Conservation (phyloP, 1,284 basidiomycete genomes). For the Cutaneotrichosporon dermatis region DNA sequence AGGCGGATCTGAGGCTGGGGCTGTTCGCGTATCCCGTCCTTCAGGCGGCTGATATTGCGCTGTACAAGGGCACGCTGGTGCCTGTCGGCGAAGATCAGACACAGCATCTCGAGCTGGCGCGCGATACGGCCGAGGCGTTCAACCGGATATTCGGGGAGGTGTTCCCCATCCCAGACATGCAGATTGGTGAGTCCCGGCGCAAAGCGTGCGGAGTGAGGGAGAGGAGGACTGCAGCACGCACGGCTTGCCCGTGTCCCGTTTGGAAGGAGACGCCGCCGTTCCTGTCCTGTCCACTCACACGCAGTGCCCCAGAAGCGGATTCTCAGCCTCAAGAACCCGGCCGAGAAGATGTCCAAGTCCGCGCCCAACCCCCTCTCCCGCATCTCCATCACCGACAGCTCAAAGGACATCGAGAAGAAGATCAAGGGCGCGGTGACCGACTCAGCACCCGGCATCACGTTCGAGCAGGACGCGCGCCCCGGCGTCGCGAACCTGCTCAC, state of each 20-base stretch:
- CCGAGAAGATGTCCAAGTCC: slow-evolving; percentile 94
- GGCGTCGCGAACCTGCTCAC: slow-evolving; percentile 78
- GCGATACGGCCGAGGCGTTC: slow-evolving; percentile 78
- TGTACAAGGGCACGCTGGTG: slow-evolving; percentile 86
- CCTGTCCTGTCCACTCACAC: too few relatives aligned
- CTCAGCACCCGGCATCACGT: slow-evolving; percentile 65
- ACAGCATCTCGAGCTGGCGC: slow-evolving; percentile 83
- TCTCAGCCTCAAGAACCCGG: slow-evolving; percentile 78
- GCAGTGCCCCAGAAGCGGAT: slow-evolving; percentile 68
- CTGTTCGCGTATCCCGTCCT: slow-evolving; percentile 88
- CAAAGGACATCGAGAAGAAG: slow-evolving; percentile 62
- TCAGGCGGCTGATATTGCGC: slow-evolving; percentile 87
- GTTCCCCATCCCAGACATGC: slow-evolving; percentile 68
- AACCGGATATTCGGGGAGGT: slow-evolving; percentile 57
- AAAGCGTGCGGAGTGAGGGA: background rate
- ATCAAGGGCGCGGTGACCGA: slow-evolving; percentile 82
- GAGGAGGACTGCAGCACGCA: background rate
- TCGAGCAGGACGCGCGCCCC: slow-evolving; percentile 69
- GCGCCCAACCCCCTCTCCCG: slow-evolving; percentile 72
- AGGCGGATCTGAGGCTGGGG: slow-evolving; percentile 74
- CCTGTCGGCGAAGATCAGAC: slow-evolving; percentile 94
- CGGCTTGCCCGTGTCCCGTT: background rate
- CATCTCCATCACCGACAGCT: slow-evolving; percentile 76
- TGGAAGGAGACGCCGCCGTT: too few relatives aligned
- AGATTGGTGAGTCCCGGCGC: slow-evolving; percentile 62